Evolutionary conservation across 768 basidiomycete species (phyloP).

Genomic region (Sporobolomyces phaffii): DNA sequence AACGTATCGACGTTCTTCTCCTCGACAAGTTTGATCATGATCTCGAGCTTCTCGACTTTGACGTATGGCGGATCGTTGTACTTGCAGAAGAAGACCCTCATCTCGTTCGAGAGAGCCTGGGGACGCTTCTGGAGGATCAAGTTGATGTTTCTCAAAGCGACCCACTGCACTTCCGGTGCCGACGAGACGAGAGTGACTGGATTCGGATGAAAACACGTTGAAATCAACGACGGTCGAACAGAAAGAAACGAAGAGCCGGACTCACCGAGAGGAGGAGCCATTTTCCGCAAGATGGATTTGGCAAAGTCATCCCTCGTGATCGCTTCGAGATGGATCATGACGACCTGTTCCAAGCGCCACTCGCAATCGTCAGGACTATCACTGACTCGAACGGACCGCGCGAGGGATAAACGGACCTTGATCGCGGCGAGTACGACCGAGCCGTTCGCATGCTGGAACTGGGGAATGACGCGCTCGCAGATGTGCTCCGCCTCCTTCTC

Average conservation of each 20-base stretch:
- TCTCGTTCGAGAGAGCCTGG: conserved; percentile 85
- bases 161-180: conserved; percentile 97
- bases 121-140: conserved; percentile 87
- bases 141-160: conserved; percentile 92
- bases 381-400: neutral
- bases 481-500: conserved; percentile 97
- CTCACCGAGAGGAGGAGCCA: conserved; percentile 76
- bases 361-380: neutral
- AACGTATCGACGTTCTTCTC: conserved; percentile 92
- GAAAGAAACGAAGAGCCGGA: neutral
- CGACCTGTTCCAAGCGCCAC: conserved; percentile 55
- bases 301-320: conserved; percentile 75
- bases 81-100: conserved; percentile 99
- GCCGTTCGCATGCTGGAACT: conserved; percentile 95
- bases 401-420: conserved; percentile 56
- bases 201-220: neutral
- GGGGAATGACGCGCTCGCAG: conserved; percentile 94
- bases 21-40: conserved; percentile 87
- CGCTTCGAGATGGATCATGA: conserved; percentile 91
- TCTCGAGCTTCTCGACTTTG: conserved; percentile 95
- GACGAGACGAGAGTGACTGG: conserved; percentile 87
- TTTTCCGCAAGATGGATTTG: conserved; percentile 82
- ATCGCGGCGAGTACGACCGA: conserved; percentile 94
- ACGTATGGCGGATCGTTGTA: conserved; percentile 99
- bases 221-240: conserved; percentile 42